Evolutionary conservation across 768 basidiomycete species (phyloP).

Genomic region (Pleurotus djamor): DNA sequence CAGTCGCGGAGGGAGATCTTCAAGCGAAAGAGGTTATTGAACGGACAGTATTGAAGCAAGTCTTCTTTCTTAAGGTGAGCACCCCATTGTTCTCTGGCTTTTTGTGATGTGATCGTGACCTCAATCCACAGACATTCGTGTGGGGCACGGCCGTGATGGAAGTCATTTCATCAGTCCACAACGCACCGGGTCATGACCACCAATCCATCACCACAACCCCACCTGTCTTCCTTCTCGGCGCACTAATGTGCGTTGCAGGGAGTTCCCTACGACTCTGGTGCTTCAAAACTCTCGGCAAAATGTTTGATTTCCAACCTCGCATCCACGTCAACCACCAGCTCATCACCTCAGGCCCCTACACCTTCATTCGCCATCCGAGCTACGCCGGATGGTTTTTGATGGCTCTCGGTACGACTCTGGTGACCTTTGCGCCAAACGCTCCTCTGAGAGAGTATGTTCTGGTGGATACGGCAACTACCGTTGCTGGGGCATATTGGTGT

Average conservation of each 20-base stretch:
- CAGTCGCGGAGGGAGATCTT: background rate
- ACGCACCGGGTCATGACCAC: background rate
- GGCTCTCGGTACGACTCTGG: background rate
- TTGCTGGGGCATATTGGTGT: background rate
- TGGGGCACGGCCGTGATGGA: background rate
- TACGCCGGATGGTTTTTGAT: conserved; percentile 14
- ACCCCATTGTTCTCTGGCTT: too few relatives aligned
- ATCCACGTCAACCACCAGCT: conserved; percentile 10
- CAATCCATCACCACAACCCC: too few relatives aligned
- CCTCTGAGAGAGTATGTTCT: conserved; percentile 9
- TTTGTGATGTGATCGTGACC: too few relatives aligned
- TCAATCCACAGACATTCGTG: background rate
- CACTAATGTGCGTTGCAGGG: background rate
- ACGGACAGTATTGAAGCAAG: background rate
- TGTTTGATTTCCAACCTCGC: conserved; percentile 11
- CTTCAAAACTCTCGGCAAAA: conserved; percentile 3
- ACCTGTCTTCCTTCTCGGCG: background rate
- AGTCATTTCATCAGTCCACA: background rate
- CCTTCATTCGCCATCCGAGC: conserved; percentile 31
- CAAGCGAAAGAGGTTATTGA: background rate
- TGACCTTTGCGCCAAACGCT: background rate
- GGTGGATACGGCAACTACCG: background rate
- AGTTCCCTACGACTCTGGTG: background rate
- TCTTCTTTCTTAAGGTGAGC: background rate
- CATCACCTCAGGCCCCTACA: conserved; percentile 28